phyloP scores from a whole-genome alignment of 768 basidiomycete species.

The Vishniacozyma victoriae region DNA sequence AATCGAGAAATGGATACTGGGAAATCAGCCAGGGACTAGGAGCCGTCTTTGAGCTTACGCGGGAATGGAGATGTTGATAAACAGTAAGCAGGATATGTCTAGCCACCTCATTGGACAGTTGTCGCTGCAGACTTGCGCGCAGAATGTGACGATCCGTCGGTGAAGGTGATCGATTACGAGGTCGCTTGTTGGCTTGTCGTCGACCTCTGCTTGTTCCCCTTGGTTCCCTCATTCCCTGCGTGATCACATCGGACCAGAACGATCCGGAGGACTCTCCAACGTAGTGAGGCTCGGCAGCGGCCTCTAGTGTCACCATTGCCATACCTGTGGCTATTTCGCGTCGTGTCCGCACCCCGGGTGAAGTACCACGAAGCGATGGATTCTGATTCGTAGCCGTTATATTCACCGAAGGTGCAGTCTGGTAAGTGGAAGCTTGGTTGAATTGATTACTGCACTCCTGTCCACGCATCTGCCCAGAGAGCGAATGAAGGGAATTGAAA shows the following conservation, averaged over 20 bases:
- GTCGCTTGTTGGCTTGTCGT: constrained; percentile 3
- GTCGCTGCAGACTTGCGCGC: not conserved
- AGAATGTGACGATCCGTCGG: not conserved
- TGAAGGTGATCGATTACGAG: not conserved
- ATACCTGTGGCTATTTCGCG: constrained; percentile 16
- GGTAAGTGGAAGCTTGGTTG: no score
- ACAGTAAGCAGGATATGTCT: not conserved
- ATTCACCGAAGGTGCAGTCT: no score
- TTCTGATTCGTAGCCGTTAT: no score
- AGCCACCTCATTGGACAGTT: not conserved
- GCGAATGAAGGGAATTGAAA: no score
- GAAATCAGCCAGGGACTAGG: not conserved
- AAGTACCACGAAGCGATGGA: no score
- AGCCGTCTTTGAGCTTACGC: constrained; percentile 1
- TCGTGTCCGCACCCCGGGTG: not conserved
- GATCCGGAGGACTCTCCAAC: constrained; percentile 18
- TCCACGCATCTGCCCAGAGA: no score
- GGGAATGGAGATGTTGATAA: constrained; percentile 4
- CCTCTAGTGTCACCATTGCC: constrained; percentile 23
- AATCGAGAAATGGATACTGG: constrained; percentile 20
- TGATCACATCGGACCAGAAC: constrained; percentile 10
- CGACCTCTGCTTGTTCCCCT: not conserved
- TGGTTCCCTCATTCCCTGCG: constrained; percentile 1
- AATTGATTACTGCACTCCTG: no score
- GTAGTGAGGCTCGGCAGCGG: constrained; percentile 25